Conservation (phyloP, 768 basidiomycete genomes). For the Cystofilobasidium macerans region DNA sequence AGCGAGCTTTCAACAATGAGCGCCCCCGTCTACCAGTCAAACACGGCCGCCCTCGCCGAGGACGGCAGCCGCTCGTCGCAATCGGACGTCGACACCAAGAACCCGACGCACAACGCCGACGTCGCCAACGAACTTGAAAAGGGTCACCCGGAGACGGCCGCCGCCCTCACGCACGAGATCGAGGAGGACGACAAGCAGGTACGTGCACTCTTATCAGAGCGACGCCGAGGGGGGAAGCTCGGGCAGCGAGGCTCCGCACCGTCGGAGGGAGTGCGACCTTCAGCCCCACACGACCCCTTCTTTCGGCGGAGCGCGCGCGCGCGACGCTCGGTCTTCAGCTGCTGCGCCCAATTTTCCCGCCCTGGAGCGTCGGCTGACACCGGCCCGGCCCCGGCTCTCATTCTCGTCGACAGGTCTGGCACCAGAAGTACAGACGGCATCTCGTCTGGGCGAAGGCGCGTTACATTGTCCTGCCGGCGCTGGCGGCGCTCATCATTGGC, state of each 20-base stretch:
- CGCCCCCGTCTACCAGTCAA: neutral
- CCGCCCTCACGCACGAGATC: neutral
- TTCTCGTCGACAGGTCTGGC: conserved; percentile 3
- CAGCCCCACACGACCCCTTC: too few species aligned
- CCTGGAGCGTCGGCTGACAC: neutral
- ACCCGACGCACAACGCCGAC: neutral
- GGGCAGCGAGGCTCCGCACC: too few species aligned
- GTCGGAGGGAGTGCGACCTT: too few species aligned
- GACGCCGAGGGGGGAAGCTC: too few species aligned
- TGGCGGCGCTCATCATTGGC: conserved; percentile 10
- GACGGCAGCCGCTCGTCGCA: neutral
- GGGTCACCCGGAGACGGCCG: neutral
- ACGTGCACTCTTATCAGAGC: neutral
- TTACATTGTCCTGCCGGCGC: conserved; percentile 17
- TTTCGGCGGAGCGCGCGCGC: too few species aligned
- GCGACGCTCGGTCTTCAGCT: neutral
- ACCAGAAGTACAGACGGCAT: conserved; percentile 12
- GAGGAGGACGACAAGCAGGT: neutral
- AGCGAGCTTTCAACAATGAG: too few species aligned
- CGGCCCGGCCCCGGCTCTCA: neutral
- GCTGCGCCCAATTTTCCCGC: neutral
- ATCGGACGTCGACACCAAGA: neutral
- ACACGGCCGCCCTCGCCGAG: neutral
- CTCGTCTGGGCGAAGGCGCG: conserved; percentile 10
- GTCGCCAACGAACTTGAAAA: conserved; percentile 1